phyloP scores from a whole-genome alignment of 345 rosid genomes.

The thale cress (Arabidopsis thaliana) region DNA sequence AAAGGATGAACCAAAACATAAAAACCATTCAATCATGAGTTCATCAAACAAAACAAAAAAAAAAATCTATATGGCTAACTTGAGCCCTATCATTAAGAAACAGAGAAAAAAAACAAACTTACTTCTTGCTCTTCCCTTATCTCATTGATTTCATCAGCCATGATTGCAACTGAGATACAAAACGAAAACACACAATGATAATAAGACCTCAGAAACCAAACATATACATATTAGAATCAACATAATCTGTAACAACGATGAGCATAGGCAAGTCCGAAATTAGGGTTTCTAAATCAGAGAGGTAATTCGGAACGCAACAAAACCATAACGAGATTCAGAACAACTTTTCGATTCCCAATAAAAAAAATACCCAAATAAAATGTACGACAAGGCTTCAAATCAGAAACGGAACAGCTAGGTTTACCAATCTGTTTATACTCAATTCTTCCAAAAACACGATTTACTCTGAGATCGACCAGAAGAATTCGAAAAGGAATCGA shows the following conservation, averaged over 20 bases:
- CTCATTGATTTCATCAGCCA: slow-evolving; percentile 44
- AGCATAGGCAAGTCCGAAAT: not conserved
- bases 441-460: not conserved
- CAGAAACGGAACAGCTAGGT: not conserved
- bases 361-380: not conserved
- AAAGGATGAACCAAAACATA: not conserved
- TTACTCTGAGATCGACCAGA: not conserved
- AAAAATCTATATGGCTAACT: not conserved
- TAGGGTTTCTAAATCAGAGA: slow-evolving; percentile 3
- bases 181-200: not conserved
- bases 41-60: not conserved
- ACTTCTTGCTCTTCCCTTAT: slow-evolving; percentile 47
- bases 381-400: not conserved
- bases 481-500: not conserved
- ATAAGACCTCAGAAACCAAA: slow-evolving; percentile 1
- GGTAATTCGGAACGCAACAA: slow-evolving; percentile 8
- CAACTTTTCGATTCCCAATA: not conserved
- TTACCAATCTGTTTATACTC: not conserved
- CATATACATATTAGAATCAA: not conserved
- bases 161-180: slow-evolving; percentile 28
- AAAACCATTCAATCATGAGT: slow-evolving; percentile 5
- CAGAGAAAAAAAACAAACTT: not conserved
- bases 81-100: not conserved
- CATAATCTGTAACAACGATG: not conserved
- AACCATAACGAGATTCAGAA: slow-evolving; percentile 3